These are phyloP conservation scores for Endocladia muricata DNA, from an alignment of 31 red algal genomes.

Conservation along the genomic window DNA sequence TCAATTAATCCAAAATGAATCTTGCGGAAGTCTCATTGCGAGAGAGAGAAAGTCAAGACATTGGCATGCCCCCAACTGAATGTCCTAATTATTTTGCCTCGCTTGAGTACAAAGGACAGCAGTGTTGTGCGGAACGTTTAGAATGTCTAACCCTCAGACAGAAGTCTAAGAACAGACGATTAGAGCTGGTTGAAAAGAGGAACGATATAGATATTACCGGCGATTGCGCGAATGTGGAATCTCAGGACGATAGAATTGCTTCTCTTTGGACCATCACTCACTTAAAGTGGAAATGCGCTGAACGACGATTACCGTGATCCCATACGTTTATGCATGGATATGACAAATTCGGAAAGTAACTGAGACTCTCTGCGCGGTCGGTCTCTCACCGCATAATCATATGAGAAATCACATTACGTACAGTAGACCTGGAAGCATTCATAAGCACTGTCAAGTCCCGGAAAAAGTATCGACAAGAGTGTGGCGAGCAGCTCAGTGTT, in stretches of 20 bases:
- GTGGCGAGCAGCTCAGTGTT: too few species aligned
- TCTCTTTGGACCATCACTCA: neutral
- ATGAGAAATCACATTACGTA: too few species aligned
- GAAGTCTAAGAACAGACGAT: neutral
- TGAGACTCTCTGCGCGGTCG: too few species aligned
- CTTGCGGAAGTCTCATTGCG: neutral
- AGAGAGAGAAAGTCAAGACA: neutral
- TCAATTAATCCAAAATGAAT: neutral
- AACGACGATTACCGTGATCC: neutral
- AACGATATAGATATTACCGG: neutral
- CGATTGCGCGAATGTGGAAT: neutral
- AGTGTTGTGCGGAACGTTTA: neutral
- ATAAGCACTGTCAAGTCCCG: too few species aligned
- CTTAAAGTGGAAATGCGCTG: slow-evolving; percentile 7
- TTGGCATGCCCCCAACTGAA: neutral
- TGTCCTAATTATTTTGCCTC: neutral
- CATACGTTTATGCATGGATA: slow-evolving; percentile 2
- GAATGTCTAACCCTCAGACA: neutral
- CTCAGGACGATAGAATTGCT: neutral
- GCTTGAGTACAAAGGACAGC: slow-evolving; percentile 13
- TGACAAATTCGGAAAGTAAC: neutral
- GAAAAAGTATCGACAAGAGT: too few species aligned
- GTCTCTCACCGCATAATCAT: too few species aligned
- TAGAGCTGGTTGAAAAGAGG: neutral
- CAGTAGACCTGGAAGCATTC: too few species aligned